Conservation (phyloP, 2,329 filamentous ascomycete genomes). For the Microdochium bolleyi region DNA sequence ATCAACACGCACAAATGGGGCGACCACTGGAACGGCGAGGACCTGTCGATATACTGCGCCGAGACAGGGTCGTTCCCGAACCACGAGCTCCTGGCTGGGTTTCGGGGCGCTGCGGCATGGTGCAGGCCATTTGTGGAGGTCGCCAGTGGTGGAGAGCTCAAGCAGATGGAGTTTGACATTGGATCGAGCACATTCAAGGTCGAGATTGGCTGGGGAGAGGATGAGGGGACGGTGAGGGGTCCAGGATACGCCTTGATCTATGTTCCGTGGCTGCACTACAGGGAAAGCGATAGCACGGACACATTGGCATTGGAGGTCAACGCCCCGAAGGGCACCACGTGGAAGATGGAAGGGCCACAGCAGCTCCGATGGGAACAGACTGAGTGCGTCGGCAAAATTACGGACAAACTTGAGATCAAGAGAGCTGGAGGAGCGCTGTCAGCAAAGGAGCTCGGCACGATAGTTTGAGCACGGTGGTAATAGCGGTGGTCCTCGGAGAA, state of each 20-base stretch:
- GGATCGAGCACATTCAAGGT: slow-evolving; percentile 5
- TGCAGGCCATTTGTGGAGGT: slow-evolving; percentile 10
- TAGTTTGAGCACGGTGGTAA: neutral
- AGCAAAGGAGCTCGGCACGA: neutral
- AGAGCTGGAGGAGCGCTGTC: neutral
- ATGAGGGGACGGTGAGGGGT: neutral
- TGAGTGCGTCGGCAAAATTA: neutral
- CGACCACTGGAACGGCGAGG: slow-evolving; percentile 16
- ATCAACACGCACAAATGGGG: slow-evolving; percentile 14
- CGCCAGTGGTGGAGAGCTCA: slow-evolving; percentile 1
- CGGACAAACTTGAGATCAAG: slow-evolving; percentile 2
- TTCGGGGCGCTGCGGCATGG: slow-evolving; percentile 10
- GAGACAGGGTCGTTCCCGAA: slow-evolving; percentile 12
- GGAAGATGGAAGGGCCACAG: slow-evolving; percentile 2
- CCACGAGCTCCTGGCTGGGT: slow-evolving; percentile 6
- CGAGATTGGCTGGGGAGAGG: slow-evolving; percentile 1
- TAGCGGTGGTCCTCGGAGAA: too few species aligned
- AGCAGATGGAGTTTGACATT: slow-evolving; percentile 7
- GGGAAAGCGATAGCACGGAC: slow-evolving; percentile 4
- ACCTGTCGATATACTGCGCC: slow-evolving; percentile 12
- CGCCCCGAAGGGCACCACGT: slow-evolving; percentile 3
- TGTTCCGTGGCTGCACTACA: slow-evolving; percentile 11
- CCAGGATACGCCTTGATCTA: slow-evolving; percentile 6
- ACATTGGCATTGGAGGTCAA: slow-evolving; percentile 4
- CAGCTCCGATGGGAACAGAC: slow-evolving; percentile 5